phyloP scores from a whole-genome alignment of 2,329 filamentous ascomycete species.

The Penicillium freii region DNA sequence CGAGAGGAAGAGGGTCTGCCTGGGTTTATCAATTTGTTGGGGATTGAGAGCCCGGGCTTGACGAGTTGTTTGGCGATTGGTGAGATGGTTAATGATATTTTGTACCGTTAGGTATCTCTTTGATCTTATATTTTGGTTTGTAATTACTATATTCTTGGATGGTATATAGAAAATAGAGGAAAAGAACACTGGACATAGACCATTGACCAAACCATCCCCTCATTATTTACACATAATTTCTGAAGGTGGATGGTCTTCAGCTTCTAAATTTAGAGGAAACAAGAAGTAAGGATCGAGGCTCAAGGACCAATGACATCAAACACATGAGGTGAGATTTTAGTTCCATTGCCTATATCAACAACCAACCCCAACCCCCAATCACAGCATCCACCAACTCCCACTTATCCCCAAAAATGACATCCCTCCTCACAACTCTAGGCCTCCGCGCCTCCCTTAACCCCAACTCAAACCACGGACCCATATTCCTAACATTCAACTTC shows the following conservation, averaged over 20 bases:
- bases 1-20: constrained; percentile 70
- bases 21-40: constrained; percentile 85
- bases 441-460: not conserved
- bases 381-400: not conserved
- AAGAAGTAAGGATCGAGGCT: not conserved
- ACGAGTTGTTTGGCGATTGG: constrained; percentile 84
- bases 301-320: not conserved
- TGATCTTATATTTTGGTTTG: not conserved
- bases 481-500: not conserved
- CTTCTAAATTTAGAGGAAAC: not conserved
- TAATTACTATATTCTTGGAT: not conserved
- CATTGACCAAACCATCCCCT: not conserved
- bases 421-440: not conserved
- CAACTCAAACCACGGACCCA: not conserved
- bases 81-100: constrained; percentile 64
- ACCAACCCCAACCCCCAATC: not conserved
- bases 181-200: not conserved
- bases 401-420: not conserved
- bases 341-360: not conserved
- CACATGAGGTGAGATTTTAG: not conserved
- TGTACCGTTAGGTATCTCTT: constrained; percentile 42
- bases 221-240: not conserved
- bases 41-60: constrained; percentile 89
- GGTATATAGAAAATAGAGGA: not conserved
- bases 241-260: not conserved